Evolutionary conservation across 2,329 filamentous ascomycete genomes (phyloP).

Genomic region (Diaporthe capsici): DNA sequence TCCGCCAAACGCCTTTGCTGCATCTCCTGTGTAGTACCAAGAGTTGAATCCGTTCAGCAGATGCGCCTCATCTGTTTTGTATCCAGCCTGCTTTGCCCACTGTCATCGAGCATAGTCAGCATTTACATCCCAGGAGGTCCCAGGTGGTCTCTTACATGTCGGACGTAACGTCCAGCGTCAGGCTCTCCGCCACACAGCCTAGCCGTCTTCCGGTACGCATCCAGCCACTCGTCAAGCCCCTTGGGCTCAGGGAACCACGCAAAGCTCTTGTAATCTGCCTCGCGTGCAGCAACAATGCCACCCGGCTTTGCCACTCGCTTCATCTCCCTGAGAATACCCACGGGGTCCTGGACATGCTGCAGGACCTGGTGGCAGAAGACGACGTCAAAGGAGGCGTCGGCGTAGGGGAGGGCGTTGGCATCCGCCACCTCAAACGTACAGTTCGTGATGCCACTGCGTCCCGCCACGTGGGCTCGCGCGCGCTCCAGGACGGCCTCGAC

Average conservation of each 20-base stretch:
- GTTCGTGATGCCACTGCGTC: constrained; percentile 41
- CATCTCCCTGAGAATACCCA: constrained; percentile 56
- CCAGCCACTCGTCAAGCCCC: constrained; percentile 34
- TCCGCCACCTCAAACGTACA: constrained; percentile 50
- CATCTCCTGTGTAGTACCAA: constrained; percentile 37
- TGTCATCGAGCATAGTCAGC: background rate
- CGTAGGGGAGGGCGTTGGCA: constrained; percentile 56
- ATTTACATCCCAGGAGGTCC: background rate
- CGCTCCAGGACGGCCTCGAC: constrained; percentile 50
- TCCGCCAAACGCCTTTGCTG: constrained; percentile 33
- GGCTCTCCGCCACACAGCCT: constrained; percentile 35
- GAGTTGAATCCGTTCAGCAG: constrained; percentile 26
- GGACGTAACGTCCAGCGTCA: constrained; percentile 36
- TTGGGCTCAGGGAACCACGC: constrained; percentile 33
- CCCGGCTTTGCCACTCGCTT: constrained; percentile 58
- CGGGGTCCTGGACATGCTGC: constrained; percentile 53
- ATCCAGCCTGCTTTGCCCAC: constrained; percentile 38
- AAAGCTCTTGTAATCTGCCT: constrained; percentile 44
- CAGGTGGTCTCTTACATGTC: background rate
- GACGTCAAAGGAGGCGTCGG: constrained; percentile 58
- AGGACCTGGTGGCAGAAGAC: constrained; percentile 60
- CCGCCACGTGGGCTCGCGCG: constrained; percentile 46
- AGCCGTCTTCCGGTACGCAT: constrained; percentile 27
- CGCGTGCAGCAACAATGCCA: constrained; percentile 55
- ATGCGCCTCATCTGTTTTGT: background rate